Evolutionary conservation across 2,329 filamentous ascomycete species (phyloP), one percentile per base, ranked within the genome.

Genomic region (Fusarium haematococcum): DNA sequence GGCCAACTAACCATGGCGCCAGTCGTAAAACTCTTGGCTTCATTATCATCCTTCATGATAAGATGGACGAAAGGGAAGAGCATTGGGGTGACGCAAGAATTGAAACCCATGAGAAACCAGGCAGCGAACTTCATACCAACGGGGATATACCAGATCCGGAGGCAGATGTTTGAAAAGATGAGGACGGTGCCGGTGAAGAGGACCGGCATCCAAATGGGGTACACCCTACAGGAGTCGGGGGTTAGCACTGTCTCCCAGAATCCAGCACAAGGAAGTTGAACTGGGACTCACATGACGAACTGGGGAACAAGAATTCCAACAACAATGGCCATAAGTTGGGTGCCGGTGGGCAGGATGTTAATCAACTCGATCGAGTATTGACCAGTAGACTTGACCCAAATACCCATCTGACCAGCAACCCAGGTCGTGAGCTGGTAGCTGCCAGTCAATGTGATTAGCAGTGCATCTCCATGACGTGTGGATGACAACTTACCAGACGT

Each of bases 401-500:
- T 52, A 32, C 48, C 48, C 48, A 52, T 52, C 16, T 52, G 48
- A 32, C 48, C 48, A 52, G 48, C 48, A 52, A 52, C 48, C 48
- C 48, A 52, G 27, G 48, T 52, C 6, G 25, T 32, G 48, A 52
- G 48, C 25, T 52, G 48, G 25, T 52, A 52, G 10, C 48, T 52
- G 16, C 18, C 5, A 32, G 48, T 7, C 18, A 30, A 32, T 32
- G 5, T 13, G 18, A 52, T 52, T 32, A 52, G 16, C 11, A 7
- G 10, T n/a, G 18, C 10, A 52, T 32, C 18, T 20, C 27, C 16
- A n/a, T n/a, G 3, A 27, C 5, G 5, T 10, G 30, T 30, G 25
- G 18, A 20, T 37, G 32, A n/a, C 5, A 37, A 60, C 70, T 33
- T n/a, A 76, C 69, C 62, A 73, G 32, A 79, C 71, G 27, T 79